phyloP scores from a whole-genome alignment of 306 rosid species.

The Luffa aegyptiaca region DNA sequence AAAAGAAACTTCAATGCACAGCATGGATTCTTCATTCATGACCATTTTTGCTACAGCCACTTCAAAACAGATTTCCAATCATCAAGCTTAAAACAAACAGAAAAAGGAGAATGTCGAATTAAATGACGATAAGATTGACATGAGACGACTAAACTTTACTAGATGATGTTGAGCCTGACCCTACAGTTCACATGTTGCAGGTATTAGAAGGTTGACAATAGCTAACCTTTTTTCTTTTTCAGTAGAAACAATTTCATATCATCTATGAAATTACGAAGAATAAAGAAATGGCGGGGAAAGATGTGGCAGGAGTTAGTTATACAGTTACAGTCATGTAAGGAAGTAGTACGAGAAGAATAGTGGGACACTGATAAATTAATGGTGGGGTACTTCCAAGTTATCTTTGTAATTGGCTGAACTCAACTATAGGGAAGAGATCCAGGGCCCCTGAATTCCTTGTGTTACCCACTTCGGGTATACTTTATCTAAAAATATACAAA shows the following conservation, averaged over 20 bases:
- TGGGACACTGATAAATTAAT: not conserved
- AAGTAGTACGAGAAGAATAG: not conserved
- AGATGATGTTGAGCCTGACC: not conserved
- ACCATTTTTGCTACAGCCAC: not conserved
- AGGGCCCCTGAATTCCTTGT: not conserved
- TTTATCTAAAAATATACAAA: not conserved
- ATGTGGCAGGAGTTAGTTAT: not conserved
- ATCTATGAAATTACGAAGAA: not conserved
- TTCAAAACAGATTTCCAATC: not conserved
- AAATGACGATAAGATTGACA: not conserved
- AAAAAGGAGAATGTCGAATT: not conserved
- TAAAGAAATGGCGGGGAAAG: not conserved
- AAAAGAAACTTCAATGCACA: not conserved
- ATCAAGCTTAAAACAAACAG: not conserved
- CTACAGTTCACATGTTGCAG: not conserved
- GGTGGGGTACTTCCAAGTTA: slow-evolving; percentile 3
- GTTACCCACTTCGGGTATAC: not conserved
- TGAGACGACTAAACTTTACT: not conserved
- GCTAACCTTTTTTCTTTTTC: not conserved
- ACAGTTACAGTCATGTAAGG: not conserved
- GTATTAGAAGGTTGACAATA: not conserved
- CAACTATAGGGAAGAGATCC: not conserved
- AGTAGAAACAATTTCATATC: not conserved
- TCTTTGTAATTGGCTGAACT: not conserved
- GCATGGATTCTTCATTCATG: not conserved